A percentile compares a stretch with the other conserved stretches of the same genome.
phyloP scores from a whole-genome alignment of 257 asterid species.

The Solanum rostratum region DNA sequence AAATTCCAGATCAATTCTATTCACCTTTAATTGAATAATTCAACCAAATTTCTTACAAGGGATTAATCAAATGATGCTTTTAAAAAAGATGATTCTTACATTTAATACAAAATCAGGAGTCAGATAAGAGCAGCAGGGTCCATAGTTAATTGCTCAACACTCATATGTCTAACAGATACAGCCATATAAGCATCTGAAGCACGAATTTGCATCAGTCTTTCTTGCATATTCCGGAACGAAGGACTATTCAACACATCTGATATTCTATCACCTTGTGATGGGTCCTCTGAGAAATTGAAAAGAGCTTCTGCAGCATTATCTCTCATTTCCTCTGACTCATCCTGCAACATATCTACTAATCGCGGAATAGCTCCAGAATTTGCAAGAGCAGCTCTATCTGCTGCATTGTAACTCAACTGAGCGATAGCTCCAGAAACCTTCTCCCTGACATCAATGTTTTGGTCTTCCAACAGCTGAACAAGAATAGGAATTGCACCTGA shows the following conservation, averaged over 20 bases:
- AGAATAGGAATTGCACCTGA: slow-evolving; percentile 29
- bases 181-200: slow-evolving; percentile 19
- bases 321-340: slow-evolving; percentile 31
- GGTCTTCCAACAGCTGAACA: slow-evolving; percentile 33
- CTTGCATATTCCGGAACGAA: slow-evolving; percentile 25
- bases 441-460: slow-evolving; percentile 24
- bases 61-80: neutral
- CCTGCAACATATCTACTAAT: slow-evolving; percentile 24
- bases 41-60: neutral
- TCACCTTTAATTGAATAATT: neutral
- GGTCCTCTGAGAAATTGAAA: slow-evolving; percentile 35
- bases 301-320: slow-evolving; percentile 53
- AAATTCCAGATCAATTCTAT: neutral
- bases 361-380: slow-evolving; percentile 34
- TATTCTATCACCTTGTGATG: slow-evolving; percentile 24
- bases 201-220: slow-evolving; percentile 23
- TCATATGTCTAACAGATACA: slow-evolving; percentile 13
- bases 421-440: slow-evolving; percentile 46
- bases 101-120: neutral
- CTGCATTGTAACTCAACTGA: slow-evolving; percentile 32
- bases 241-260: slow-evolving; percentile 23
- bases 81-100: neutral
- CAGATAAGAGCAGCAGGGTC: slow-evolving; percentile 9
- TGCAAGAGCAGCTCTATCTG: slow-evolving; percentile 31
- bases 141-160: slow-evolving; percentile 9